Conservation (phyloP, 768 basidiomycete species). For the Lyophyllum atratum region DNA sequence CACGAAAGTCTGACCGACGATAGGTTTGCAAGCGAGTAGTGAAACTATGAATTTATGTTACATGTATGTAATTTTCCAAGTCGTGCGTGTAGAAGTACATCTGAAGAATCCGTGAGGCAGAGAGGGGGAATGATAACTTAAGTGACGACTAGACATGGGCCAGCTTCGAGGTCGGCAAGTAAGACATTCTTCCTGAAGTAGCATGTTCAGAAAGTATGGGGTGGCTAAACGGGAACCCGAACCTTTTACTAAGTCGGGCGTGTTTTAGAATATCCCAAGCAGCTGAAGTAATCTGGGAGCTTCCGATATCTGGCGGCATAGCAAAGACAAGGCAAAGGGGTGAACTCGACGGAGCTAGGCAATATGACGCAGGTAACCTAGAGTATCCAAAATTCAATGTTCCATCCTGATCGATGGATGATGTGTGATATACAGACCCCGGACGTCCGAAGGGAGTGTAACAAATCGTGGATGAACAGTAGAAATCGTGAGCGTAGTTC, state of each 20-base stretch:
- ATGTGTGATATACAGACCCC: constrained; percentile 47
- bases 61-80: constrained; percentile 4
- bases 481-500: constrained; percentile 64
- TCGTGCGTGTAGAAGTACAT: constrained; percentile 5
- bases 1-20: background rate
- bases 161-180: constrained; percentile 51
- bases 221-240: background rate
- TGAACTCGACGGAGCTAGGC: constrained; percentile 60
- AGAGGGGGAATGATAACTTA: constrained; percentile 18
- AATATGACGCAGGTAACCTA: constrained; percentile 67
- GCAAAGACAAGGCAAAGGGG: constrained; percentile 62
- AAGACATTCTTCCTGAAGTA: constrained; percentile 12
- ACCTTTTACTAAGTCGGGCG: constrained; percentile 44
- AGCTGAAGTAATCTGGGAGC: constrained; percentile 41
- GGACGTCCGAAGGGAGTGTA: constrained; percentile 57
- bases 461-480: constrained; percentile 62
- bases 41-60: constrained; percentile 2
- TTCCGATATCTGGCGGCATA: constrained; percentile 43
- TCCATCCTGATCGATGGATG: constrained; percentile 1
- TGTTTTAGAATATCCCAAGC: constrained; percentile 48
- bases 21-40: background rate
- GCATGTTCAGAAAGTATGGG: background rate
- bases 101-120: background rate
- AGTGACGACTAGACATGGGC: constrained; percentile 58
- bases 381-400: constrained; percentile 2